These are phyloP conservation scores for Cicer yamashitae DNA, from an alignment of 306 rosid species.

Conservation along the genomic window DNA sequence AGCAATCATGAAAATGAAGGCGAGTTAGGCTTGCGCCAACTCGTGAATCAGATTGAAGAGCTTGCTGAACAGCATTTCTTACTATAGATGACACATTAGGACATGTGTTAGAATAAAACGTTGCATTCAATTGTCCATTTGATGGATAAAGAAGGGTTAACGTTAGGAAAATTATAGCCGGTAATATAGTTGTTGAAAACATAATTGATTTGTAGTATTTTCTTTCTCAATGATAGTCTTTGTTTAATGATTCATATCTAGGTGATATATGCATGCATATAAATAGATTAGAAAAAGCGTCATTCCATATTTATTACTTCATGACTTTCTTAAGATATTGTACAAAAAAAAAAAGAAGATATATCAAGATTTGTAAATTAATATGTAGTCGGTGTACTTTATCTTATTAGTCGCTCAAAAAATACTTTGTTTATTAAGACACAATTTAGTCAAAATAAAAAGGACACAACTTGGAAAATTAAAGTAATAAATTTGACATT, in stretches of 20 bases:
- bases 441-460: neutral
- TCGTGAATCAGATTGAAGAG: conserved; percentile 64
- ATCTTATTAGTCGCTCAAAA: neutral
- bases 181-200: conserved; percentile 41
- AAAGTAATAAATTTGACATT: too few relatives aligned
- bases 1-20: conserved; percentile 76
- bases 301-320: conserved; percentile 15
- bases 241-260: conserved; percentile 15
- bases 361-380: neutral
- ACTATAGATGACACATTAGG: conserved; percentile 66
- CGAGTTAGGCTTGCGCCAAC: conserved; percentile 69
- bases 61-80: conserved; percentile 52
- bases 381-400: conserved; percentile 24
- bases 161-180: conserved; percentile 33
- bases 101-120: conserved; percentile 65
- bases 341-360: neutral
- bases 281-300: conserved; percentile 50
- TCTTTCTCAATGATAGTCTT: neutral
- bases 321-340: conserved; percentile 9
- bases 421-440: too few relatives aligned
- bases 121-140: conserved; percentile 59
- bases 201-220: conserved; percentile 38
- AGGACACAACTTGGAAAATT: too few relatives aligned
- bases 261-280: conserved; percentile 34
- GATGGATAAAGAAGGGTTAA: conserved; percentile 36